Evolutionary conservation across 768 basidiomycete genomes (phyloP), one percentile per base, ranked within the genome.

Genomic region (Hygrophoropsis aurantiaca): DNA sequence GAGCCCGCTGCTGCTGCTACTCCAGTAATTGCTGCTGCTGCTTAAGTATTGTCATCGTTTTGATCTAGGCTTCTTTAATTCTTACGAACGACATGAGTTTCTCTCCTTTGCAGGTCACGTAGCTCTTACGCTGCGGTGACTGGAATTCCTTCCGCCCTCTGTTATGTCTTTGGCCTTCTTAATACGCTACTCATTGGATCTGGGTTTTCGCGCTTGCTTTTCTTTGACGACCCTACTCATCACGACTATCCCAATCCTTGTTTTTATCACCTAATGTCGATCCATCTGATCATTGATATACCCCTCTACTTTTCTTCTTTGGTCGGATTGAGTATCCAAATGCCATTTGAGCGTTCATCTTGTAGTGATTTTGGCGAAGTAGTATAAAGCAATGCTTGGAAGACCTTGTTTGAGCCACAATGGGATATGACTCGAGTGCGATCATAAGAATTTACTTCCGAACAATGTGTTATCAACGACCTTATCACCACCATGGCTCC

Each of bases 11-110:
- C 84, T 30, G 74, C 77, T 39, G 75, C 78, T 38, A 65, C 82
- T 30, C 80, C 87, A 42, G 81, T 84, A 50, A 86, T 92, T 50
- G 82, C 86, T 50, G 89, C 90, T 40, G 73, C 90, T 32, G 90
- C 90, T 74, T 94, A 81, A 83, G 64, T 53, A 49, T 46, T 49
- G 33, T 37, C 42, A 39, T 21, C 20, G 40, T 57, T 40, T 35
- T 38, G 48, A 35, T 46, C 51, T 49, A 50, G 47, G 59, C 53
- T 44, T 53, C 52, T 64, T 16, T 46, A 47, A 52, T 61, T 55
- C 52, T 62, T 64, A 66, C 60, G 74, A 69, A 80, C 66, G 79
- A 78, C 74, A 72, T 56, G 70, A 73, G 55, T 54, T 58, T 53
- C 35, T 51, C 51, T 55, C 51, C 66, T 57, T 58, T 49, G 70